These are phyloP conservation scores for Emiliania huxleyi DNA, from an alignment of 78 protist species.

Conservation along the genomic window DNA sequence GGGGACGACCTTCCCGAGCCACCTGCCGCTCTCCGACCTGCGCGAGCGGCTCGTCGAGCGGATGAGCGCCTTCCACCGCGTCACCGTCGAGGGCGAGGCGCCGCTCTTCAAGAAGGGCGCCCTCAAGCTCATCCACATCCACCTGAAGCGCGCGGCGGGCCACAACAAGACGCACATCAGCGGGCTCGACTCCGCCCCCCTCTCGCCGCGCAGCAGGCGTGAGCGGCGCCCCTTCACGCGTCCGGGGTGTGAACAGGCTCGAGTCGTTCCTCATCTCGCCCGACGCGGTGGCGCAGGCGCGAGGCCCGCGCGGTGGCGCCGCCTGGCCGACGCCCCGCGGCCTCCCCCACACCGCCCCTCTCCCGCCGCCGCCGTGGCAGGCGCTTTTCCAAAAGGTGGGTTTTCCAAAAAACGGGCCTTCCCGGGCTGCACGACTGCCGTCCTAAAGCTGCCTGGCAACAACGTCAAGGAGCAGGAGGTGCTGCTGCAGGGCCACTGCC, in stretches of 20 bases:
- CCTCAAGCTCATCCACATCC: background rate
- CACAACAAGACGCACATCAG: slow-evolving; percentile 17
- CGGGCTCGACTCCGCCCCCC: background rate
- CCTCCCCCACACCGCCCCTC: no score
- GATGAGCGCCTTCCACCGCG: background rate
- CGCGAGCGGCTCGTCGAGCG: background rate
- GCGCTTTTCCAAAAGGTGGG: no score
- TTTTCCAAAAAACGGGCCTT: no score
- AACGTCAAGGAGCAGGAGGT: background rate
- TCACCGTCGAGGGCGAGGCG: background rate
- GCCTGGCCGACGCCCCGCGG: no score
- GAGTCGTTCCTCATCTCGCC: background rate
- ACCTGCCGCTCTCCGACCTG: background rate
- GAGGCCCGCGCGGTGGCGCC: no score
- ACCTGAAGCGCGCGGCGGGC: slow-evolving; percentile 1
- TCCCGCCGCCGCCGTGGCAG: background rate
- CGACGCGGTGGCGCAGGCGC: background rate
- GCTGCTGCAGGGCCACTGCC: slow-evolving; percentile 26
- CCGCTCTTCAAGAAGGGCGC: background rate
- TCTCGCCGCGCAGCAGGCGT: no score
- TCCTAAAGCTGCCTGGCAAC: background rate
- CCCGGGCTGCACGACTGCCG: background rate
- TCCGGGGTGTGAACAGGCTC: background rate
- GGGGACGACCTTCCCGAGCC: background rate
- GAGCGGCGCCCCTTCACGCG: no score